Evolutionary conservation across 345 rosid species (phyloP).

Genomic region (Pelargonium nanum): DNA sequence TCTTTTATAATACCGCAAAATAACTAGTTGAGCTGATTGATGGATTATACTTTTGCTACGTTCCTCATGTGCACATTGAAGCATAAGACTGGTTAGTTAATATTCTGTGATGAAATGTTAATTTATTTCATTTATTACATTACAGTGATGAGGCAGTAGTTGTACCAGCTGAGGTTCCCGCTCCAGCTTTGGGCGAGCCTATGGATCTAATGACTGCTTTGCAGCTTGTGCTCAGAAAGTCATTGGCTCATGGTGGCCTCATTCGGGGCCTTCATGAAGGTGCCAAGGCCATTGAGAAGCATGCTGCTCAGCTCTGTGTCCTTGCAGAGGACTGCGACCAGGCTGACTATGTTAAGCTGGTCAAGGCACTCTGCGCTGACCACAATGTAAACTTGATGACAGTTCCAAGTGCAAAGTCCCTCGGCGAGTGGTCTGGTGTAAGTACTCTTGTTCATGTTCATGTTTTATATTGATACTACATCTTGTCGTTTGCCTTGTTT

Average conservation of each 20-base stretch:
- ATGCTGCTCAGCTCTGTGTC: conserved; percentile 57
- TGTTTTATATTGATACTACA: too few species aligned
- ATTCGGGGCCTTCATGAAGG: conserved; percentile 67
- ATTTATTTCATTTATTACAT: too few species aligned
- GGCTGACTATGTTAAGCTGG: conserved; percentile 73
- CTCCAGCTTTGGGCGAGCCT: conserved; percentile 47
- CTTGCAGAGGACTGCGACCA: conserved; percentile 86
- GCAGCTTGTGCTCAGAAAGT: conserved; percentile 63
- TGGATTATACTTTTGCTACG: too few species aligned
- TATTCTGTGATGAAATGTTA: too few species aligned
- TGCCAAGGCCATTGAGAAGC: conserved; percentile 75
- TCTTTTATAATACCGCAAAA: too few species aligned
- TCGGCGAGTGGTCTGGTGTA: conserved; percentile 94
- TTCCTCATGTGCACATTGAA: too few species aligned
- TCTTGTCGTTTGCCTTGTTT: too few species aligned
- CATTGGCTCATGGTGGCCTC: conserved; percentile 69
- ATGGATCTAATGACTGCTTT: conserved; percentile 71
- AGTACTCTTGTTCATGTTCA: too few species aligned
- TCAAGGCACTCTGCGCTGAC: conserved; percentile 72
- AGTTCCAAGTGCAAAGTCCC: conserved; percentile 78
- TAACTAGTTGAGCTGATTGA: too few species aligned
- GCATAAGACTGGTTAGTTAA: background rate
- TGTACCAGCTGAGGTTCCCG: conserved; percentile 30
- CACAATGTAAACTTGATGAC: conserved; percentile 55
- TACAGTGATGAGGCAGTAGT: conserved; percentile 63